These are phyloP conservation scores for Aspergillus thermomutatus DNA, from an alignment of 2,329 filamentous ascomycete species.

Conservation along the genomic window DNA sequence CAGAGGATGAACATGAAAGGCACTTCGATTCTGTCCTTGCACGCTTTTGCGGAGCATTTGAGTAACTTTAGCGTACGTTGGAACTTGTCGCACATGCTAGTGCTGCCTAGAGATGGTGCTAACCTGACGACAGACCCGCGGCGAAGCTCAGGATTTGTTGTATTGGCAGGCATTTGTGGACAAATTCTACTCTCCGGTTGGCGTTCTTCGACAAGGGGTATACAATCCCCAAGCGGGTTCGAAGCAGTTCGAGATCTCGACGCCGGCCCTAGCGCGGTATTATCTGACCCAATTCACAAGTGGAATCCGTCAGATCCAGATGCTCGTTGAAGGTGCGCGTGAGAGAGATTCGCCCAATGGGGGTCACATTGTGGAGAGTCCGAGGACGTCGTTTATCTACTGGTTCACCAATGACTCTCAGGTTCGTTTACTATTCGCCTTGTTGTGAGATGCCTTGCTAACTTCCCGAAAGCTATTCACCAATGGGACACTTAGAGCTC, in stretches of 20 bases:
- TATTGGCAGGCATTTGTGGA: constrained; percentile 80
- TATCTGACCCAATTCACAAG: constrained; percentile 87
- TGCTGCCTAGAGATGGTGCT: constrained; percentile 5
- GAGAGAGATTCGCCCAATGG: constrained; percentile 59
- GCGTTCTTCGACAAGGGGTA: constrained; percentile 72
- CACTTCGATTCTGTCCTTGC: constrained; percentile 50
- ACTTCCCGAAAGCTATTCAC: constrained; percentile 61
- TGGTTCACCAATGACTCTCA: constrained; percentile 83
- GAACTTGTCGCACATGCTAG: background rate
- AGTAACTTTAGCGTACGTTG: constrained; percentile 56
- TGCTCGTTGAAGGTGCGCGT: constrained; percentile 70
- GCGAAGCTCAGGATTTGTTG: constrained; percentile 63
- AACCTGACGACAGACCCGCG: constrained; percentile 45
- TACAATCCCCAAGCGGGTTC: constrained; percentile 53
- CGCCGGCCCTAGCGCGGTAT: constrained; percentile 77
- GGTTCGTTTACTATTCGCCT: constrained; percentile 50
- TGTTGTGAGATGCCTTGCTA: constrained; percentile 1
- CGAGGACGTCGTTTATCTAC: constrained; percentile 77
- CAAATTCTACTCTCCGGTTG: constrained; percentile 74
- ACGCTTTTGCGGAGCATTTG: constrained; percentile 56
- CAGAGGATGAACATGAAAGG: constrained; percentile 38
- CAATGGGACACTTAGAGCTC: constrained; percentile 70
- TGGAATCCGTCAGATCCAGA: constrained; percentile 79
- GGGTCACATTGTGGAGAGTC: constrained; percentile 71
- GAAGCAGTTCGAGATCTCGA: constrained; percentile 85